phyloP scores from a whole-genome alignment of 2,329 filamentous ascomycete species.

The Penicillium polonicum region DNA sequence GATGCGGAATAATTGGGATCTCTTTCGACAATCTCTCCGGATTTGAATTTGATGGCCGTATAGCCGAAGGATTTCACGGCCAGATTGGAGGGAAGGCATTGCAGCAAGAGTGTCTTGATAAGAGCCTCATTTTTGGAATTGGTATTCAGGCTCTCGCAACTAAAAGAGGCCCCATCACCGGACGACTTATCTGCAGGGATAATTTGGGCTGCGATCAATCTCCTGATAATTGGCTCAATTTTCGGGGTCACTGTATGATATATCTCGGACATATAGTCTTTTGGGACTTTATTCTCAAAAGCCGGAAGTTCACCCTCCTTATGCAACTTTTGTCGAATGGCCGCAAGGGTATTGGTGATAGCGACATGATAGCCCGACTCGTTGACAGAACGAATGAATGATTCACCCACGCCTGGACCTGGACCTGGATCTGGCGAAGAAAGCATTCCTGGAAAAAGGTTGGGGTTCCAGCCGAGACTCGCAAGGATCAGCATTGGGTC shows the following conservation, averaged over 20 bases:
- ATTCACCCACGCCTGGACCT: not conserved
- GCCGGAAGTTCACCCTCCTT: not conserved
- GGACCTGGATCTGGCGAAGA: not conserved
- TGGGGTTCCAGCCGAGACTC: conserved; percentile 33
- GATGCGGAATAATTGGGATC: not conserved
- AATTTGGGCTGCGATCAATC: not conserved
- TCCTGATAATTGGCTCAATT: not conserved
- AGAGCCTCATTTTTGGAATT: conserved; percentile 47
- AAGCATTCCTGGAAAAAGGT: conserved; percentile 23
- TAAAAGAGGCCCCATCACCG: conserved; percentile 20
- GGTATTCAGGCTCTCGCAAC: conserved; percentile 41
- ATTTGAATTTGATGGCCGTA: not conserved
- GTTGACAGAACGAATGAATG: conserved; percentile 7
- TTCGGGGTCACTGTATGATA: not conserved
- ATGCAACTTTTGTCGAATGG: not conserved
- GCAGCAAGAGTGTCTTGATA: conserved; percentile 49
- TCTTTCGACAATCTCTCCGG: not conserved
- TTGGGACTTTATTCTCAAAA: not conserved
- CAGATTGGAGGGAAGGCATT: conserved; percentile 50
- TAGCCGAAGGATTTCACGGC: conserved; percentile 15
- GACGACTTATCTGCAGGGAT: not conserved
- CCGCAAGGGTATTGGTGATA: conserved; percentile 44
- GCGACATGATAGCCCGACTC: conserved; percentile 49
- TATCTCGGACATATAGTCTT: not conserved
- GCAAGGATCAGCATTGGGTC: conserved; percentile 51